A percentile compares a stretch with the other conserved stretches of the same genome.
Evolutionary conservation across 192 early-diverging fungal genomes (phyloP).

Genomic region (Mortierella alpina): DNA sequence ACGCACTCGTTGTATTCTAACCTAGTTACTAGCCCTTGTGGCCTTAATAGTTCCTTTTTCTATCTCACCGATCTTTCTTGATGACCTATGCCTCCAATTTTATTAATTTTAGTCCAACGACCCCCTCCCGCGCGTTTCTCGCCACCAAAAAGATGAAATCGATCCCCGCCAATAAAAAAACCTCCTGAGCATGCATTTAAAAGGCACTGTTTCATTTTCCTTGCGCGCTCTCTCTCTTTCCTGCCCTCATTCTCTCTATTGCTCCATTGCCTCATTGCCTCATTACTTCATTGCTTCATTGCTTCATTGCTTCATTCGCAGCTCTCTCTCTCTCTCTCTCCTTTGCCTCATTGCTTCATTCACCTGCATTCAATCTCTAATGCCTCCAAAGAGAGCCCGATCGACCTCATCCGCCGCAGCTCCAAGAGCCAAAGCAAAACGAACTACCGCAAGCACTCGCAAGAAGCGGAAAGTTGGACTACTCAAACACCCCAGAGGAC

Average conservation of each 20-base stretch:
- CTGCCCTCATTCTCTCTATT: neutral
- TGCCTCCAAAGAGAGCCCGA: slow-evolving; percentile 4
- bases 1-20: too few relatives aligned
- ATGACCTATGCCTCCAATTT: neutral
- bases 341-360: too few relatives aligned
- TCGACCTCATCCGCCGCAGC: neutral
- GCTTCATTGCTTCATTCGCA: too few relatives aligned
- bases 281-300: neutral
- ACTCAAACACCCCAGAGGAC: neutral
- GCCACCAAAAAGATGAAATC: neutral
- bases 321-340: neutral
- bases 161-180: neutral
- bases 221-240: neutral
- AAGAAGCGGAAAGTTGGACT: neutral
- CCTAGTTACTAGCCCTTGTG: too few relatives aligned
- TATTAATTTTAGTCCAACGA: neutral
- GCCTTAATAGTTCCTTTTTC: neutral
- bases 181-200: neutral
- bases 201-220: neutral
- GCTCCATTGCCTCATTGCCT: neutral
- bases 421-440: too few relatives aligned
- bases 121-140: neutral
- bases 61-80: neutral
- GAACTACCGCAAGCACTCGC: neutral
- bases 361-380: neutral